Evolutionary conservation across 2,329 filamentous ascomycete genomes (phyloP).

Genomic region (Rhynchosporium agropyri): DNA sequence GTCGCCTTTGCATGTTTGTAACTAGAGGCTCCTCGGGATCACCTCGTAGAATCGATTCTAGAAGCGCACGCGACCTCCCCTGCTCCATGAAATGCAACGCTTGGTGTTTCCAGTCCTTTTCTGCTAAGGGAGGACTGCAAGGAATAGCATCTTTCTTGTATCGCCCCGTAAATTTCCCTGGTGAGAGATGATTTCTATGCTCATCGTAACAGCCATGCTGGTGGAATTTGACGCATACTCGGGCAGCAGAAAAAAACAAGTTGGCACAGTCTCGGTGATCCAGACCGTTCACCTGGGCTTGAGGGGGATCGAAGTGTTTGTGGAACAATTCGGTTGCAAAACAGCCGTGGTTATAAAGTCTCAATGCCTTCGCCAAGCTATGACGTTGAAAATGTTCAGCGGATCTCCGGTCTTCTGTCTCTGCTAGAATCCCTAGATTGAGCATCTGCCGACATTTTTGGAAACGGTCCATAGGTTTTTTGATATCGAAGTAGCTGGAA

Average conservation of each 20-base stretch:
- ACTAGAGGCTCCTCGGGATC: constrained; percentile 12
- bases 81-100: constrained; percentile 18
- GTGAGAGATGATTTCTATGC: not conserved
- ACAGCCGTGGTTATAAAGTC: constrained; percentile 16
- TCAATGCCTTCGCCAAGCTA: constrained; percentile 4
- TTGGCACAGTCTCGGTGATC: constrained; percentile 18
- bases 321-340: constrained; percentile 19
- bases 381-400: not conserved
- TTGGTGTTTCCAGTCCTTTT: constrained; percentile 15
- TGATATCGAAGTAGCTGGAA: constrained; percentile 13
- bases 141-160: constrained; percentile 8
- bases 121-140: constrained; percentile 11
- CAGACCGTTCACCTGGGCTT: constrained; percentile 15
- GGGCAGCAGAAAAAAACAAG: constrained; percentile 15
- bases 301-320: constrained; percentile 17
- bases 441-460: constrained; percentile 18
- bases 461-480: constrained; percentile 17
- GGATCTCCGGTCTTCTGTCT: not conserved
- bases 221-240: constrained; percentile 16
- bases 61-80: constrained; percentile 11
- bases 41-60: constrained; percentile 11
- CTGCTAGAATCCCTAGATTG: constrained; percentile 5
- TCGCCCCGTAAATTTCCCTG: not conserved
- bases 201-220: constrained; percentile 7
- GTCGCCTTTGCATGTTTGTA: constrained; percentile 16